Evolutionary conservation across 2,329 filamentous ascomycete species (phyloP), one percentile per base, ranked within the genome.

Genomic region (Dothidotthia symphoricarpi): DNA sequence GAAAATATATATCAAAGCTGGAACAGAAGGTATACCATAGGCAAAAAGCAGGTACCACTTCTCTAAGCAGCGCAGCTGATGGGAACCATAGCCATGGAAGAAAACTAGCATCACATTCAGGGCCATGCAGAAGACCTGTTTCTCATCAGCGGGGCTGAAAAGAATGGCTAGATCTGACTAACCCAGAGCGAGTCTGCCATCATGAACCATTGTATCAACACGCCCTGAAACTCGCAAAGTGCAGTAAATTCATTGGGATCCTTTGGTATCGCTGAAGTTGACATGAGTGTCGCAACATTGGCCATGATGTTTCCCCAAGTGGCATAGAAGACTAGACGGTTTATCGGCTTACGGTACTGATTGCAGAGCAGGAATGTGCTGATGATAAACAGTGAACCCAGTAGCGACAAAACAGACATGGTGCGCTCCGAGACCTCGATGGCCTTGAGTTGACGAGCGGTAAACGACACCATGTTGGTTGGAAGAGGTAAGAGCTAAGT

Each of bases 321-420:
- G 6, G 88, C 87, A 62, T 85, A 93, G 64, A 94, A 91, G 8
- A 91, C 82, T 0, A 94, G 75, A 13, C 88, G 77, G 59, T 93
- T 93, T 69, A 93, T 89, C n/a, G 87, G 85, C 59, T 89, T 91
- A 56, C 86, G 85, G 61, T 93, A 93, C n/a, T n/a, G 4, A 76
- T 75, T 12, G 74, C 75, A 22, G 83, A 86, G n/a, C 67, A 78
- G 68, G 58, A 90, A 93, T 3, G 85, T 89, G 38, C 72, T 53
- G 36, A 91, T 80, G 56, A 89, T 85, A 61, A 90, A 80, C 22
- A 82, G 52, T 28, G 82, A 86, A 39, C 85, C 86, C 2, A 84
- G 34, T 0, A 93, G 64, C 1, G 87, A 91, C 28, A 90, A 66
- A 6, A 82, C 74, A 0, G 86, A 90, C 57, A 82, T 81, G 12